Evolutionary conservation across 768 basidiomycete genomes (phyloP), one percentile per base, ranked within the genome.

Genomic region (Leccinum variicolor): DNA sequence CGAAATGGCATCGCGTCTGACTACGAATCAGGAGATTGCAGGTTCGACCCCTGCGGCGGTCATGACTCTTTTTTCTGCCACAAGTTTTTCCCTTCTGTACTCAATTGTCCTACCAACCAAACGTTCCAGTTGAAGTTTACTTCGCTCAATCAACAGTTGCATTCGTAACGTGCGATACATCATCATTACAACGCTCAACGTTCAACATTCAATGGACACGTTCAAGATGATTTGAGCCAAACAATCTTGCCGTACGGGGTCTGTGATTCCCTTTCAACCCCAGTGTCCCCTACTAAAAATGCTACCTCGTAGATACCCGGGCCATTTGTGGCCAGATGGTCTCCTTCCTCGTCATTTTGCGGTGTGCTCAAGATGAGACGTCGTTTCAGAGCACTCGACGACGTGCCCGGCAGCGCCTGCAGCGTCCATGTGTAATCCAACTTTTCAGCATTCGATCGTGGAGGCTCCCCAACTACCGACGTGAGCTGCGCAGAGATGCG

Each of bases 1-100:
- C 88, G 86, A 88, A 89, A 89, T 89, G 88, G 88, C 86, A 90
- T 88, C 88, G 87, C 88, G 87, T 89, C 86, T 90, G 87, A 89
- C 88, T 89, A 88, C 87, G 87, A 62, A 89, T 89, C 89, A 90
- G 87, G 87, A 90, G 88, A 89, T 89, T 89, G 87, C 86, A 90
- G 87, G 88, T 90, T 90, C 87, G 86, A 90, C 81, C 82, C 87
- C 86, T 90, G 68, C 69, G 69, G 69, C 31, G 31, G 33, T 33
- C 33, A 33, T 33, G 14, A 34, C 2, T 15, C 33, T 33, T 34
- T 34, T 34, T 34, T 34, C 15, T 34, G 6, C 33, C 14, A 34
- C 14, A 33, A 33, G 4, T 10, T 11, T 34, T 34, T 34, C 33
- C 5, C 33, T 2, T 33, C 33, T 33, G 5, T 5, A 14, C 13